Evolutionary conservation across 768 basidiomycete species (phyloP), one percentile per base, ranked within the genome.

Genomic region (Boletellus ananiceps): DNA sequence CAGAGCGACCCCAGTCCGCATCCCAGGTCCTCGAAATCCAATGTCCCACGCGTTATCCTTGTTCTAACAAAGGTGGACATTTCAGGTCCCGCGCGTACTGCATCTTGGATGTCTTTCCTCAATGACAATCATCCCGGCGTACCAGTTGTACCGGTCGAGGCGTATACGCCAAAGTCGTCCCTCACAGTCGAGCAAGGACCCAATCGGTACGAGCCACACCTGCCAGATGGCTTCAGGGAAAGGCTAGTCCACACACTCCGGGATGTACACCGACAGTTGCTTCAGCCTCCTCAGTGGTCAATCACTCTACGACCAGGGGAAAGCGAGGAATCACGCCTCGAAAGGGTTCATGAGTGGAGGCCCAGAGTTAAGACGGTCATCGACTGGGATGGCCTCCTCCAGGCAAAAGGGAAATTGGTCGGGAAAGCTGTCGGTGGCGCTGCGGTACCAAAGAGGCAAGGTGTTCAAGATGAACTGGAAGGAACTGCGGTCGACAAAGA

Each of bases 41-140:
- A 45, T 8, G 19, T 31, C 5, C 56, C 61, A 4, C 47, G 36
- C 12, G 4, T 83, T 47, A 81, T 94, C 44, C 76, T 94, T 37
- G 83, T 93, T 42, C 75, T 94, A 8, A 93, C 92, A 15, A 94
- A 97, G 65, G 82, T 84, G 18, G 95, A 95, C 68, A 85, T 97
- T 33, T 76, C 87, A 6, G 89, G 91, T 14, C 77, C 79, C 12
- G 71, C 63, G 25, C 77, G 84, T 36, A 78, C 80, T 2, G 69
- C 74, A 8, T 79, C 81, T 4, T 93, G 92, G 91, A 73, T 75
- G 12, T 60, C 69, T 2, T 83, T 82, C 63, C 74, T 92, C 29
- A 64, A 69, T n/a, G 51, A 64, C 12, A 73, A 61, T 6, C 78
- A 82, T 61, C 84, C 86, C 3, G 70, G 67, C 14, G 58, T 77